Base-by-base conservation (phyloP, 148 eudicot species). In the Rhododendron williamsianum region DNA sequence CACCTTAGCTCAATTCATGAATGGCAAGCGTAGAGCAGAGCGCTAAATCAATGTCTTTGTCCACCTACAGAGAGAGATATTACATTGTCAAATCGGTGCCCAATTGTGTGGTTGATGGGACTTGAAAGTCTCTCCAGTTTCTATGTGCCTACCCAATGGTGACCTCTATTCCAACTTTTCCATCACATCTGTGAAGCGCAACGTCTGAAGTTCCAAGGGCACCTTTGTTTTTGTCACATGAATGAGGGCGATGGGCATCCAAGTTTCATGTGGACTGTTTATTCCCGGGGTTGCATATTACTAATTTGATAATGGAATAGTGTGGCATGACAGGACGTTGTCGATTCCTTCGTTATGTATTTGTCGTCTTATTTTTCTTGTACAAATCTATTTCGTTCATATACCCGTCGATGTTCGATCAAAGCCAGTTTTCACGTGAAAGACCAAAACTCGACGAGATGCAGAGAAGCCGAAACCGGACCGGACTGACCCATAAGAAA, bases 51-150 rank as follows among this genome's bases (percentile, higher is more conserved):
- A 74, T 83, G 69, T 76, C 48, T 51, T 25, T 21, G 9, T 82
- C 76, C 82, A 71, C 58, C 74, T 82, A 83, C 63, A 78, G 3
- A 60, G 6, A 46, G 6, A 46, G 6, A 60, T 82, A 71, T 58
- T 82, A 60, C 43, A 65, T 76, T 82, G 82, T 21, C 65, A 23
- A 51, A 52, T 48, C 2, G 46, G 83, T 79, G 65, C 87, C 41
- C 38, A 30, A 85, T 4, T 48, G 84, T 72, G 83, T 81, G 84
- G 84, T 81, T 71, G 84, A 85, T n/a, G 35, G 35, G 18, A 46
- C 56, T 48, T 1, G 35, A 11, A 3, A 23, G 51, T 43, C 13
- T 72, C 16, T 35, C 35, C 35, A 27, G 38, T 65, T 65, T 65
- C 72, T 71, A 33, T 23, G 80, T 77, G 80, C 51, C 80, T 5